phyloP scores from a whole-genome alignment of 495 filamentous ascomycete species.

The Hyaloscypha finlandica region DNA sequence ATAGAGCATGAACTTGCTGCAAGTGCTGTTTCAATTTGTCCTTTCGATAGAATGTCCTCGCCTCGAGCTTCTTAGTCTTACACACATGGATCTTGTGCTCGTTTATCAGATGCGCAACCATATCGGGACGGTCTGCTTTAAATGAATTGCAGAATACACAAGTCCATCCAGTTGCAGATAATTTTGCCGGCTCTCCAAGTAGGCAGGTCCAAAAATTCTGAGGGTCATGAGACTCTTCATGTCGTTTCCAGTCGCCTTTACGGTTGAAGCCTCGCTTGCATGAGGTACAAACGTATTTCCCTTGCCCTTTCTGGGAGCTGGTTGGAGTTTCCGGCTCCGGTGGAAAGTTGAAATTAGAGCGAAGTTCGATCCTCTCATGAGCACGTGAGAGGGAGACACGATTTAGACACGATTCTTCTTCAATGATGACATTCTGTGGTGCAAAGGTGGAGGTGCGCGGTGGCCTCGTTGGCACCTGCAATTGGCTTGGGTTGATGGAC shows the following conservation, averaged over 20 bases:
- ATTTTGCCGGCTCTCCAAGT: constrained; percentile 4
- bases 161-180: constrained; percentile 1
- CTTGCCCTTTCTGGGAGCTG: constrained; percentile 1
- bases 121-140: constrained; percentile 5
- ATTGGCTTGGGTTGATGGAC: constrained; percentile 4
- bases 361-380: neutral
- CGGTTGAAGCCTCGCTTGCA: constrained; percentile 11
- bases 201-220: constrained; percentile 22
- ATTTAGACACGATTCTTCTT: neutral
- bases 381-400: neutral
- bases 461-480: neutral
- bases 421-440: neutral
- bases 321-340: neutral
- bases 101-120: constrained; percentile 11
- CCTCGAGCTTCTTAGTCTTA: constrained; percentile 3
- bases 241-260: constrained; percentile 25
- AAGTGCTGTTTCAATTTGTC: constrained; percentile 27
- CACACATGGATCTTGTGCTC: constrained; percentile 20
- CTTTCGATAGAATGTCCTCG: constrained; percentile 17
- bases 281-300: constrained; percentile 8
- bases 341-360: neutral
- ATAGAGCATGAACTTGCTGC: constrained; percentile 18
- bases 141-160: constrained; percentile 16
- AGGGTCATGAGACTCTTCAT: constrained; percentile 18
- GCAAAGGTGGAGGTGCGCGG: neutral